These are phyloP conservation scores for Fonsecaea nubica DNA, from an alignment of 2,329 filamentous ascomycete genomes.

Conservation along the genomic window DNA sequence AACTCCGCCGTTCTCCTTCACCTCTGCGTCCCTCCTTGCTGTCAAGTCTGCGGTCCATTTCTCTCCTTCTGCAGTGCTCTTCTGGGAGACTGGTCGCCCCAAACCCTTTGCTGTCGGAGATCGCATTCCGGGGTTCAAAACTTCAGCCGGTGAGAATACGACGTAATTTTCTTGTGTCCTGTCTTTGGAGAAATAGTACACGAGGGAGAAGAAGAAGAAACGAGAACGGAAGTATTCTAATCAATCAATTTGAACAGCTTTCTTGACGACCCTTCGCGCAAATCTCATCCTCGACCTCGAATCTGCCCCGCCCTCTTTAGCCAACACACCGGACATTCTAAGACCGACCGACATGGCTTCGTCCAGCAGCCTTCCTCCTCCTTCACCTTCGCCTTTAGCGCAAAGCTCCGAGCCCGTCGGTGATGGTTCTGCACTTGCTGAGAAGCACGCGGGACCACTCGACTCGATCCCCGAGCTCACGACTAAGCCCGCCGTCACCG, in stretches of 20 bases:
- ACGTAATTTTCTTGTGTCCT: constrained; percentile 12
- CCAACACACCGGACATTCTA: constrained; percentile 68
- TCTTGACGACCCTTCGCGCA: constrained; percentile 80
- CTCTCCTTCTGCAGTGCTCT: constrained; percentile 24
- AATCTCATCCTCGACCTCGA: constrained; percentile 73
- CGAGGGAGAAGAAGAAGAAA: background rate
- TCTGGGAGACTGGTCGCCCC: constrained; percentile 35
- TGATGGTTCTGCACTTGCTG: constrained; percentile 16
- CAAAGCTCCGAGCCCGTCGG: constrained; percentile 12
- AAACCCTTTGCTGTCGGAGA: constrained; percentile 41
- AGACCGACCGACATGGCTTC: constrained; percentile 54
- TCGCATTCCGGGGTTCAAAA: constrained; percentile 44
- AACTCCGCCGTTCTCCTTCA: constrained; percentile 25
- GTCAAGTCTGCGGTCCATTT: constrained; percentile 31
- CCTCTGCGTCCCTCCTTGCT: constrained; percentile 35
- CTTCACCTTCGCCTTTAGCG: constrained; percentile 47
- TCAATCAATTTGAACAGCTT: constrained; percentile 61
- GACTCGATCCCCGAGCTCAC: constrained; percentile 45
- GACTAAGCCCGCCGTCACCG: constrained; percentile 40
- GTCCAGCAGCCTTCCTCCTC: constrained; percentile 48
- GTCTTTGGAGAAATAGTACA: background rate
- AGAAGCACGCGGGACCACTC: constrained; percentile 23
- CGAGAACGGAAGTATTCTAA: constrained; percentile 17
- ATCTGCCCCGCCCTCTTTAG: constrained; percentile 67
- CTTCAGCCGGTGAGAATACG: constrained; percentile 43